Percentiles rank a stretch among this genome's conserved stretches.
Conservation (phyloP, 1,284 basidiomycete genomes). For the Takashimella koratensis region DNA sequence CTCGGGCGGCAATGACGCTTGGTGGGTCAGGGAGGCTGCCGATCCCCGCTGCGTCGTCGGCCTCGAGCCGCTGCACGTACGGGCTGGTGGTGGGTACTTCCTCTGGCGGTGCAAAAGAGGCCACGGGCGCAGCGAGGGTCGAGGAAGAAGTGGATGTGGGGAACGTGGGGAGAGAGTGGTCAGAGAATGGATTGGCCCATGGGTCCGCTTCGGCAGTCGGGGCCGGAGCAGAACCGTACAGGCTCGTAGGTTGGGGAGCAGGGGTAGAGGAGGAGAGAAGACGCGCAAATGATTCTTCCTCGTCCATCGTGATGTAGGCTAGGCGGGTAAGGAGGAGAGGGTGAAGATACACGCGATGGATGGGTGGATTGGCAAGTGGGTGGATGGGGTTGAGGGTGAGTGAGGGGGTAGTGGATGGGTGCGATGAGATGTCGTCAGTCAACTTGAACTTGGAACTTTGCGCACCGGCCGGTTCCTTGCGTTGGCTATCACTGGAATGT, state of each 20-base stretch:
- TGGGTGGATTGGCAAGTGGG: not conserved
- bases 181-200: conserved; percentile 49
- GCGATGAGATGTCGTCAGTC: not conserved
- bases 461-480: not conserved
- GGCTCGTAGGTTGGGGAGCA: conserved; percentile 19
- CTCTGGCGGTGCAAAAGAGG: conserved; percentile 6
- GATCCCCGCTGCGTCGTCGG: conserved; percentile 12
- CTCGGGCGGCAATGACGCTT: conserved; percentile 41
- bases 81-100: conserved; percentile 11
- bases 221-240: conserved; percentile 15
- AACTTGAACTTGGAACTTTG: too few relatives aligned
- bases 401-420: not conserved
- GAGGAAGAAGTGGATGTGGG: conserved; percentile 16
- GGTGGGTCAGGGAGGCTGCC: conserved; percentile 33
- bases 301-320: conserved; percentile 32
- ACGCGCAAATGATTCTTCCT: conserved; percentile 41
- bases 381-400: not conserved
- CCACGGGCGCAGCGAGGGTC: conserved; percentile 6
- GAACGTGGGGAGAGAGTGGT: conserved; percentile 4
- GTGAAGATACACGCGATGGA: not conserved
- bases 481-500: not conserved
- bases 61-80: conserved; percentile 28
- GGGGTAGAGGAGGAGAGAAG: conserved; percentile 37
- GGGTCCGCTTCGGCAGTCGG: conserved; percentile 29
- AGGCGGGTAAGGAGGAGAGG: conserved; percentile 9